phyloP scores from a whole-genome alignment of 805 yeast genomes.

The Candida boleticola region DNA sequence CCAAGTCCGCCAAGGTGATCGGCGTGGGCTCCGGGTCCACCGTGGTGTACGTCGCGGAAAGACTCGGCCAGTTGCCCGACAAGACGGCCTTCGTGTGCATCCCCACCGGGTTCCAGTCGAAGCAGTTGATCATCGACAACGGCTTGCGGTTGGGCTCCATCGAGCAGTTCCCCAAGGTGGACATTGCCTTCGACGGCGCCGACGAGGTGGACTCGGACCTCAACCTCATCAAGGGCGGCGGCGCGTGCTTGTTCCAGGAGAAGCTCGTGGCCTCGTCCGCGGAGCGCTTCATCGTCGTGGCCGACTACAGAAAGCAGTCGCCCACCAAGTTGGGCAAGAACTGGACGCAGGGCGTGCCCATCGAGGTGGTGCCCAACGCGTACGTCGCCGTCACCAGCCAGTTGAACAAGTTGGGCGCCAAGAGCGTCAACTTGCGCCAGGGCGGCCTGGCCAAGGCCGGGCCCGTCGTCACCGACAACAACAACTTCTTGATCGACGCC shows the following conservation, averaged over 20 bases:
- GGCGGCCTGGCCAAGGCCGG: constrained; percentile 96
- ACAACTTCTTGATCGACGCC: constrained; percentile 89
- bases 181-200: constrained; percentile 97
- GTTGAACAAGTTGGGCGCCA: constrained; percentile 62
- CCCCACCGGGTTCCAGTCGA: constrained; percentile 96
- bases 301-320: constrained; percentile 86
- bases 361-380: constrained; percentile 90
- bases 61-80: constrained; percentile 68
- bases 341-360: constrained; percentile 93
- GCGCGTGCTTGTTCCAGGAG: constrained; percentile 96
- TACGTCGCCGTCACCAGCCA: constrained; percentile 73
- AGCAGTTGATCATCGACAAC: constrained; percentile 77
- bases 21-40: constrained; percentile 98
- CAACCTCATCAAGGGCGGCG: constrained; percentile 96
- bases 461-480: constrained; percentile 93
- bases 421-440: constrained; percentile 63
- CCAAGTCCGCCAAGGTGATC: constrained; percentile 63
- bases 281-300: constrained; percentile 76
- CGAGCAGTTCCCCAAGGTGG: constrained; percentile 80
- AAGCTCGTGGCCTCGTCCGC: constrained; percentile 87
- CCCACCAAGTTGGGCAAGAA: constrained; percentile 62
- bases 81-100: constrained; percentile 68
- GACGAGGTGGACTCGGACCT: constrained; percentile 86
- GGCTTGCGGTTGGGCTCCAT: constrained; percentile 76
- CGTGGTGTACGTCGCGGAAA: constrained; percentile 94